phyloP scores from a whole-genome alignment of 306 rosid species.

The Adenanthera pavonina region DNA sequence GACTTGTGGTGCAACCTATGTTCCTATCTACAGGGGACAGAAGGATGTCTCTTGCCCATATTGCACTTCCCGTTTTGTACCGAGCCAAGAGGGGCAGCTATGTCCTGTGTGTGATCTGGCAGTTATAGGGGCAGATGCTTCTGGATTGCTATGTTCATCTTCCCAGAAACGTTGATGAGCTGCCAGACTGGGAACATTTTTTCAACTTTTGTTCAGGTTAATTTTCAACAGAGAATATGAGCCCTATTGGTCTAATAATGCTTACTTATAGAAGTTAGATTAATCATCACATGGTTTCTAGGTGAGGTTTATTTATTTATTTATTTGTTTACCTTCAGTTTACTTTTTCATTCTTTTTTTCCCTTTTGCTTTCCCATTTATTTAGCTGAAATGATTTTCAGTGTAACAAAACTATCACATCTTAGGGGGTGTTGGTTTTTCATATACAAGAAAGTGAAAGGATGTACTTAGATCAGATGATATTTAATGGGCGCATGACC shows the following conservation, averaged over 20 bases:
- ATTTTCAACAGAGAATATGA: conserved; percentile 45
- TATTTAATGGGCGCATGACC: conserved; percentile 32
- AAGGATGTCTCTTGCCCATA: conserved; percentile 85
- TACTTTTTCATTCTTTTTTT: conserved; percentile 36
- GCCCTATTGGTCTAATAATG: conserved; percentile 37
- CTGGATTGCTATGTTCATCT: conserved; percentile 89
- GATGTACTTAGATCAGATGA: conserved; percentile 44
- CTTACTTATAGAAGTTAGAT: conserved; percentile 47
- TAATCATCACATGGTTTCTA: conserved; percentile 40
- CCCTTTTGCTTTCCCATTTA: conserved; percentile 31
- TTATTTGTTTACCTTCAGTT: neutral
- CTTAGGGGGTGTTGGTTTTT: conserved; percentile 42
- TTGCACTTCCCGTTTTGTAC: conserved; percentile 86
- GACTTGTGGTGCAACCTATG: conserved; percentile 81
- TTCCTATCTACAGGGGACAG: conserved; percentile 90
- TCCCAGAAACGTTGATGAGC: conserved; percentile 74
- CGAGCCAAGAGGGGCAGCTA: conserved; percentile 73
- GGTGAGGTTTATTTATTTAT: conserved; percentile 10
- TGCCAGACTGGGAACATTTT: conserved; percentile 37
- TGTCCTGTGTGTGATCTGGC: conserved; percentile 89
- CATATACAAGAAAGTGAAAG: conserved; percentile 45
- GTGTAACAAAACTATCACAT: neutral
- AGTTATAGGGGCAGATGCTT: conserved; percentile 86
- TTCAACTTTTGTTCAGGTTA: conserved; percentile 43
- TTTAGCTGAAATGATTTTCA: neutral